Evolutionary conservation across 2,329 filamentous ascomycete species (phyloP), one percentile per base, ranked within the genome.

Genomic region (Arachnomyces sp.): DNA sequence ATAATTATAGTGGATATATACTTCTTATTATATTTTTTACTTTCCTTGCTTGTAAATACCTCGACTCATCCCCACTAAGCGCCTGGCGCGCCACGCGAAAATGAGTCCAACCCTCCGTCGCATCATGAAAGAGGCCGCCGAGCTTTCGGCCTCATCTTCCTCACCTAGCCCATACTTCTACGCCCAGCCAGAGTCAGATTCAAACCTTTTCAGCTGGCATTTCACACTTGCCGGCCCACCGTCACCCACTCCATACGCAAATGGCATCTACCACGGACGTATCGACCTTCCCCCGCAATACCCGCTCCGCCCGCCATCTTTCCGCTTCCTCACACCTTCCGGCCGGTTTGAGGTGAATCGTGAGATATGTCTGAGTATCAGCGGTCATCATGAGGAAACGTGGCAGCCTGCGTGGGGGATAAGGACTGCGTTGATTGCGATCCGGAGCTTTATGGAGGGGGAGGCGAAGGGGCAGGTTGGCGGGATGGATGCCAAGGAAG

Each of bases 391-490:
- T 66, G 92, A 96, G 62, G 92, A 96, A 69, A 94, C 86, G 12
- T 98, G 92, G 92, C 90, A 95, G 73, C 92, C 92, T 0, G 92
- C 92, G 1, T 98, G 92, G 92, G 92, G 92, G 0, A 83, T 98
- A 7, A 76, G 92, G 44, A 96, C 92, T 3, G 90, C 92, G 12
- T 68, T 98, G 42, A 71, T 79, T 3, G 80, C 79, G 4, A 78
- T 96, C 36, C 71, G 92, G 40, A 84, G 78, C 52, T 95, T 95
- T 63, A 96, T 98, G 88, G 88, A 93, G 60, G 89, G 84, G 3
- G 86, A 90, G 51, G 80, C 85, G 7, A 79, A 77, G 52, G 92
- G 92, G 1, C 92, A 96, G 68, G 71, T 98, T 1, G 92, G 92
- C 9, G 92, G 92, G 0, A 71, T 96, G 53, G 89, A 95, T 49